phyloP scores from a whole-genome alignment of 192 early-diverging fungal species.

The Backusella sp. region DNA sequence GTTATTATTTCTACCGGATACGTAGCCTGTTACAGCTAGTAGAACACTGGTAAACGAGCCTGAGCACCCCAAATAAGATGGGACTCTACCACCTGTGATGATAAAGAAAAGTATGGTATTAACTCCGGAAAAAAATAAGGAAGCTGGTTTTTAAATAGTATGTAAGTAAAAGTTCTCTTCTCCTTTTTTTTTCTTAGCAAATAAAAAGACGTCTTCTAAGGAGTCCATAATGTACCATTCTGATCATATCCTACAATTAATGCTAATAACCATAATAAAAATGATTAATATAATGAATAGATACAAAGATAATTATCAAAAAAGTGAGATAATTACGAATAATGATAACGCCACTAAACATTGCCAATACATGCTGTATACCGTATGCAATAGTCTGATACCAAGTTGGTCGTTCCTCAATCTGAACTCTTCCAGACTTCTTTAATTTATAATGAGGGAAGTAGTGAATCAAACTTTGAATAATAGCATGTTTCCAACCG shows the following conservation, averaged over 20 bases:
- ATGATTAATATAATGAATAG: neutral
- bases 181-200: neutral
- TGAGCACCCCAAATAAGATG: conserved; percentile 55
- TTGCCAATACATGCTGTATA: conserved; percentile 53
- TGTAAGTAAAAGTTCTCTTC: neutral
- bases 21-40: conserved; percentile 39
- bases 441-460: conserved; percentile 34
- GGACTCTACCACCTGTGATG: conserved; percentile 50
- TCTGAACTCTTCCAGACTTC: conserved; percentile 26
- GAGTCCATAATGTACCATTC: conserved; percentile 28
- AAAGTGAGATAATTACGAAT: conserved; percentile 4
- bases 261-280: conserved; percentile 18
- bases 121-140: conserved; percentile 53
- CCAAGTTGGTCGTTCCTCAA: conserved; percentile 35
- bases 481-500: neutral
- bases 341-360: conserved; percentile 56
- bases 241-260: conserved; percentile 43
- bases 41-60: conserved; percentile 49
- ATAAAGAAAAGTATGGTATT: conserved; percentile 50
- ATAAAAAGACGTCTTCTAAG: neutral
- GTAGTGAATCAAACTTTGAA: conserved; percentile 11
- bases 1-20: conserved; percentile 39
- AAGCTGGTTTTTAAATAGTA: conserved; percentile 20
- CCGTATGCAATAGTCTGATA: conserved; percentile 39
- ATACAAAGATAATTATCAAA: neutral